Base-by-base conservation (phyloP, 352 stramenopile species). In the Pelagophyceae sp. region DNA sequence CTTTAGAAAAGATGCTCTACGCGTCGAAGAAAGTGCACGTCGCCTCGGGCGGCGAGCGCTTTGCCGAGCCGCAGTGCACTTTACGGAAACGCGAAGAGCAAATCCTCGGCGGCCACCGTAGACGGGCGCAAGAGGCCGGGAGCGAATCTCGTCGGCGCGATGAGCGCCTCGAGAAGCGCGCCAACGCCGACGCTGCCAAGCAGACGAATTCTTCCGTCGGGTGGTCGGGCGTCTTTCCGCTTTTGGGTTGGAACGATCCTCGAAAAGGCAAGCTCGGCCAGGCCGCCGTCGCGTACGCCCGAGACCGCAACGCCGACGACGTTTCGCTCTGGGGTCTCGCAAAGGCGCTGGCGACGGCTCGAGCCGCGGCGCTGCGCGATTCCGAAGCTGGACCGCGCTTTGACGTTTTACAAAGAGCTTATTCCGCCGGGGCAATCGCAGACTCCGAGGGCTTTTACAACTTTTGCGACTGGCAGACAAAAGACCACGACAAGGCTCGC, bases 381-480 rank as follows among this genome's bases (percentile, higher is more conserved):
- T 19, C 15, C 23, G 61, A 70, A 23, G 23, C 20, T 15, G 29
- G 31, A 33, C 20, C 6, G 20, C 20, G 29, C 31, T 72, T 72
- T 31, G 64, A 72, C 64, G 31, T 50, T 31, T n/a, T 72, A 3
- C 64, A 72, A n/a, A 15, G 5, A 11, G 64, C 64, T 32, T 72
- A 72, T n/a, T 11, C 32, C 35, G 64, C 29, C 64, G 64, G 64
- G 11, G 32, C 29, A 25, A 50, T 72, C 35, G 19, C 32, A 15
- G 35, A 72, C 35, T 20, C 64, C 3, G 5, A 51, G 29, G 64
- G 64, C 64, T 72, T 51, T 32, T 72, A 72, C 35, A 31, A 3
- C 19, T 72, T 72, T n/a, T 72, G 64, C 64, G 64, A 72, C 64
- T 72, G 64, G 64, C 64, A 32, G 19, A 27, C 31, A 11, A 67